Conservation (phyloP, 2,329 filamentous ascomycete genomes). For the Cadophora sp. region DNA sequence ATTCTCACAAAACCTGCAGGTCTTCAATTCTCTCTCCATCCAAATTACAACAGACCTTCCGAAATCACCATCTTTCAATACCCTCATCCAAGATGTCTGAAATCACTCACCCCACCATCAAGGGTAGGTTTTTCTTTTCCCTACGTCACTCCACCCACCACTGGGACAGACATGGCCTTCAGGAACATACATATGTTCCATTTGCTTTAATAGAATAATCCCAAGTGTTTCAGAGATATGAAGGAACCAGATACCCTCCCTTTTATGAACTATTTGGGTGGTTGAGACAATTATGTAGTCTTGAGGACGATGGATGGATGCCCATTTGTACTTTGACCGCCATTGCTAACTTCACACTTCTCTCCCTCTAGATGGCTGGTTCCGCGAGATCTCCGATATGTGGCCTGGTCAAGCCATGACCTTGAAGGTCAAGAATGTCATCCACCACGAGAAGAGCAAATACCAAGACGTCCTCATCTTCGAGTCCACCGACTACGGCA, state of each 20-base stretch:
- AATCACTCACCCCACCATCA: slow-evolving; percentile 63
- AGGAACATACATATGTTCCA: not conserved
- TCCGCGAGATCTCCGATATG: slow-evolving; percentile 98
- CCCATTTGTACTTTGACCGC: slow-evolving; percentile 12
- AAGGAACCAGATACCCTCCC: not conserved
- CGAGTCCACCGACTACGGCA: slow-evolving; percentile 96
- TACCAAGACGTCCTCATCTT: slow-evolving; percentile 99
- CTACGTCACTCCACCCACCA: slow-evolving; percentile 17
- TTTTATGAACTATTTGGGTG: not conserved
- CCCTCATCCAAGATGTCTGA: slow-evolving; percentile 53
- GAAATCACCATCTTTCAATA: not conserved
- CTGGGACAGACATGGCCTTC: not conserved
- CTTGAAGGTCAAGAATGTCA: slow-evolving; percentile 94
- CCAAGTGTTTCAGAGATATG: no score
- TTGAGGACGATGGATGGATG: not conserved
- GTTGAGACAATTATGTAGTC: not conserved
- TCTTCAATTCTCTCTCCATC: not conserved
- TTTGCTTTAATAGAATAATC: not conserved
- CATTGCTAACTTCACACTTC: slow-evolving; percentile 21
- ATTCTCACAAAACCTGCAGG: not conserved
- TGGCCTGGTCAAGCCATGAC: slow-evolving; percentile 99
- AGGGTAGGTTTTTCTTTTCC: slow-evolving; percentile 52
- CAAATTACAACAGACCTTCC: not conserved
- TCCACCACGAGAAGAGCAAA: slow-evolving; percentile 99
- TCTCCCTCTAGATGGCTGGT: slow-evolving; percentile 82